Evolutionary conservation across 2,329 filamentous ascomycete genomes (phyloP).

Genomic region (Pestalotiopsis sp.): DNA sequence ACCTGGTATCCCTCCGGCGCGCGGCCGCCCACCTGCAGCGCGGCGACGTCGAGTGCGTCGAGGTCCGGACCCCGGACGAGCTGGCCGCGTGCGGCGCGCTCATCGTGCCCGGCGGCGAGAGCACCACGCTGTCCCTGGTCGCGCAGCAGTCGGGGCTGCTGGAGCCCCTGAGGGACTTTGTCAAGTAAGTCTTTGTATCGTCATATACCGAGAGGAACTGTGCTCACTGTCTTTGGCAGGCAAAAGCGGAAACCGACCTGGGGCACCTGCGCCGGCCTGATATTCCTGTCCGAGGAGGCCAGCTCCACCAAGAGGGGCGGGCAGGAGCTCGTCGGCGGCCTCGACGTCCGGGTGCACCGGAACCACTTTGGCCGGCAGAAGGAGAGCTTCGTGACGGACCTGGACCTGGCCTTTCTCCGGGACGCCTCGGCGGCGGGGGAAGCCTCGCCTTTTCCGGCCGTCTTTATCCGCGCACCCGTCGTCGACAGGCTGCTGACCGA

Average conservation of each 20-base stretch:
- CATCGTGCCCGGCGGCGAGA: conserved; percentile 92
- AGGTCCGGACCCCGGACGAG: conserved; percentile 77
- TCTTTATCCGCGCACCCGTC: conserved; percentile 94
- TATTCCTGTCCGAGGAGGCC: conserved; percentile 84
- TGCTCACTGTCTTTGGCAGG: conserved; percentile 42
- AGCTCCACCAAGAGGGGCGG: conserved; percentile 89
- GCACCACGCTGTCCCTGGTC: conserved; percentile 88
- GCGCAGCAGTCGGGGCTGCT: conserved; percentile 80
- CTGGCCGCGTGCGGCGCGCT: conserved; percentile 78
- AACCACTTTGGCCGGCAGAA: conserved; percentile 96
- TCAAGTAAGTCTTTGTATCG: conserved; percentile 66
- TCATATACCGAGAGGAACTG: neutral
- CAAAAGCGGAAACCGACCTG: conserved; percentile 80
- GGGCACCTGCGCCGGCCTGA: conserved; percentile 95
- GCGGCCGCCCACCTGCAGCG: conserved; percentile 58
- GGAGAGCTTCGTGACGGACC: conserved; percentile 81
- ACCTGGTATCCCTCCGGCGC: conserved; percentile 73
- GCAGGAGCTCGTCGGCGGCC: conserved; percentile 89
- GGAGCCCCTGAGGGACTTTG: conserved; percentile 84
- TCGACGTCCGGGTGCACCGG: conserved; percentile 86
- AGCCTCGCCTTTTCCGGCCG: conserved; percentile 67
- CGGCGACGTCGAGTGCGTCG: conserved; percentile 62
- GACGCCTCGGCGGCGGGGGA: conserved; percentile 25
- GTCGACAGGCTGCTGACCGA: conserved; percentile 76
- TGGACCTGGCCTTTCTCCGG: conserved; percentile 72